Conservation (phyloP, 2,329 filamentous ascomycete genomes). For the Westerdykella aurantiaca region DNA sequence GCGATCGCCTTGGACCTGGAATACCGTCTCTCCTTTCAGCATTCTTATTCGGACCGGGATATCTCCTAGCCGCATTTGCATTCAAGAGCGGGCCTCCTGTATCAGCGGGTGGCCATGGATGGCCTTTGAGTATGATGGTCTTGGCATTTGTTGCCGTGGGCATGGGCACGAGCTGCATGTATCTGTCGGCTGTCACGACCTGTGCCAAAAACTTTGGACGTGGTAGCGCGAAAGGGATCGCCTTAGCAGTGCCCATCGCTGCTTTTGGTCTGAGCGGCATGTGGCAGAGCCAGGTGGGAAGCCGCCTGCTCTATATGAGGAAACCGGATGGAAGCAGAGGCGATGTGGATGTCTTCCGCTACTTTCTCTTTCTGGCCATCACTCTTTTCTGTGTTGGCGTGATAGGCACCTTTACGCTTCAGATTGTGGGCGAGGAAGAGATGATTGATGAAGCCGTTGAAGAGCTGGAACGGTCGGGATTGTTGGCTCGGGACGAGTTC, state of each 20-base stretch:
- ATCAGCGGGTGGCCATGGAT: slow-evolving; percentile 49
- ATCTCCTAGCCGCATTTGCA: slow-evolving; percentile 72
- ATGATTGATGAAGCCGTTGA: slow-evolving; percentile 87
- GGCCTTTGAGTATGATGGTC: slow-evolving; percentile 79
- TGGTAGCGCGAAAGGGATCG: slow-evolving; percentile 79
- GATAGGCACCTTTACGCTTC: slow-evolving; percentile 66
- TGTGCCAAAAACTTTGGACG: slow-evolving; percentile 97
- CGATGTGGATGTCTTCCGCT: slow-evolving; percentile 69
- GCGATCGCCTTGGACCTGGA: slow-evolving; percentile 79
- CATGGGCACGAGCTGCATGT: slow-evolving; percentile 79
- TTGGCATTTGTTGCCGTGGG: slow-evolving; percentile 78
- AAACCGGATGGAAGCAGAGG: slow-evolving; percentile 56
- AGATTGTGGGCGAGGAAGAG: slow-evolving; percentile 76
- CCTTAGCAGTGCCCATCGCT: slow-evolving; percentile 84
- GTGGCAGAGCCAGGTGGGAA: slow-evolving; percentile 89
- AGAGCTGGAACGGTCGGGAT: slow-evolving; percentile 80
- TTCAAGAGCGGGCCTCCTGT: slow-evolving; percentile 58
- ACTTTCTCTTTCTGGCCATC: slow-evolving; percentile 77
- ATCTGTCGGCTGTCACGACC: slow-evolving; percentile 83
- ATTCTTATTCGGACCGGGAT: slow-evolving; percentile 71
- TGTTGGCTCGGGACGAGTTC: slow-evolving; percentile 69
- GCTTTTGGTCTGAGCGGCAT: slow-evolving; percentile 90
- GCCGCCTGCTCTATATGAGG: slow-evolving; percentile 66
- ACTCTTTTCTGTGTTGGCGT: slow-evolving; percentile 66
- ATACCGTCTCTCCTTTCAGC: slow-evolving; percentile 69